These are phyloP conservation scores for Flaveria floridana DNA, from an alignment of 140 eudicot genomes.

Conservation along the genomic window DNA sequence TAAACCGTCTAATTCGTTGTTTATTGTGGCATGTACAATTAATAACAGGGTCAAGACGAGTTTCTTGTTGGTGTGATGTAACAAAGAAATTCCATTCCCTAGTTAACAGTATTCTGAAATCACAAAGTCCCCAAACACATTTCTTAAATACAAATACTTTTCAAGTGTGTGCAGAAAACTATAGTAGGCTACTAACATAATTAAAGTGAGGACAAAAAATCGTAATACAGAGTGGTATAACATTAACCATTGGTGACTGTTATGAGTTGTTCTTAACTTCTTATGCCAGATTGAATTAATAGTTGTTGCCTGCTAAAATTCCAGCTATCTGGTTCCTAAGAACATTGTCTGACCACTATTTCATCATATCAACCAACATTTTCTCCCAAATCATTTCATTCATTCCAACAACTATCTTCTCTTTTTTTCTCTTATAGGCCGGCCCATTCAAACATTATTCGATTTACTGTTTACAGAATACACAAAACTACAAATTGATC, in stretches of 20 bases:
- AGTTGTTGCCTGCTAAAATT: slow-evolving; percentile 13
- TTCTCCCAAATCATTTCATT: background rate
- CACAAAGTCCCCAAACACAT: slow-evolving; percentile 8
- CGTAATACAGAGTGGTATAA: slow-evolving; percentile 4
- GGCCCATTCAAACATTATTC: slow-evolving; percentile 26
- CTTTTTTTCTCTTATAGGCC: slow-evolving; percentile 9
- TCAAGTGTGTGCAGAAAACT: too few relatives aligned
- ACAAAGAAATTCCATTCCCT: slow-evolving; percentile 23
- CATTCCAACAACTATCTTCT: background rate
- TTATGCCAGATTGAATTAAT: slow-evolving; percentile 22
- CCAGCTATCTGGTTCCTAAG: slow-evolving; percentile 22
- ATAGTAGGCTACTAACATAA: background rate
- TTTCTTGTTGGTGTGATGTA: slow-evolving; percentile 32
- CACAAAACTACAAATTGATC: slow-evolving; percentile 26
- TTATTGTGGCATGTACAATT: slow-evolving; percentile 19
- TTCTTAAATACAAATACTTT: background rate
- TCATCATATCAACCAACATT: slow-evolving; percentile 5
- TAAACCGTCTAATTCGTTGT: slow-evolving; percentile 24
- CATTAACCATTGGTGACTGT: background rate
- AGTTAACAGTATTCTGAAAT: slow-evolving; percentile 6
- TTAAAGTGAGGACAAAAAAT: background rate
- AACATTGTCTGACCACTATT: slow-evolving; percentile 30
- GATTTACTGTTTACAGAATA: slow-evolving; percentile 21
- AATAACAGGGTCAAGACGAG: background rate
- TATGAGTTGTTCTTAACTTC: slow-evolving; percentile 18